Base-by-base conservation (phyloP, 177 flowering plant genomes). In the Telopea speciosissima region DNA sequence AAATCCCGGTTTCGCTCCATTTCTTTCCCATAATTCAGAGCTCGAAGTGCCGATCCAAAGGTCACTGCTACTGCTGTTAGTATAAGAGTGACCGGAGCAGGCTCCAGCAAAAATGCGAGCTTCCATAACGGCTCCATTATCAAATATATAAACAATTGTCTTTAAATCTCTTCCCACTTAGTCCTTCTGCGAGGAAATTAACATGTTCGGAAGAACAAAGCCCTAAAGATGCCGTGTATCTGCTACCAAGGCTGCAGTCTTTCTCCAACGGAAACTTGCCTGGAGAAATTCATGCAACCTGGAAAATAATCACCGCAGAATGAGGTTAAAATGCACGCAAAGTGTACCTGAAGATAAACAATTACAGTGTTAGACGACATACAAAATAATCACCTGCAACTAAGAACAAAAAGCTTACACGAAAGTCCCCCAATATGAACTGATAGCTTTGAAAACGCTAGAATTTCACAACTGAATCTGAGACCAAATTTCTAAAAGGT, bases 1-100 rank as follows among this genome's bases (percentile, higher is more conserved):
- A 91, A 78, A 68, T 92, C 97, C 42, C 87, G 90, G 72, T 90
- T 91, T 17, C 88, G 60, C 82, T 93, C 98, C 93, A 90, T 90
- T 79, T 89, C 96, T 77, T 95, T 93, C 28, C 92, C 96, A 75
- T 90, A 82, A 75, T 79, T 88, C 24, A 92, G 70, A 26, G 99
- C 94, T 58, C 96, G 86, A 61, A 85, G 82, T 36, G 99, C 98
- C 8, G 99, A 84, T 66, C 81, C 91, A 79, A 83, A 95, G 59
- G 98, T 90, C 26, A 91, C 98, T 61, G 79, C 82, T 16, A 91
- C 87, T 7, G 99, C 99, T 0, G 98, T 95, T 52, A 87, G 25
- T 2, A 95, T 86, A 21, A 95, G 91, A 28, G 87, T 74, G 33
- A 88, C 25, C 0, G 97, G 86, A 40, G 97, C 92, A 62, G 98